These are phyloP conservation scores for Perkinsus olseni DNA, from an alignment of 169 alveolate genomes.

Conservation along the genomic window DNA sequence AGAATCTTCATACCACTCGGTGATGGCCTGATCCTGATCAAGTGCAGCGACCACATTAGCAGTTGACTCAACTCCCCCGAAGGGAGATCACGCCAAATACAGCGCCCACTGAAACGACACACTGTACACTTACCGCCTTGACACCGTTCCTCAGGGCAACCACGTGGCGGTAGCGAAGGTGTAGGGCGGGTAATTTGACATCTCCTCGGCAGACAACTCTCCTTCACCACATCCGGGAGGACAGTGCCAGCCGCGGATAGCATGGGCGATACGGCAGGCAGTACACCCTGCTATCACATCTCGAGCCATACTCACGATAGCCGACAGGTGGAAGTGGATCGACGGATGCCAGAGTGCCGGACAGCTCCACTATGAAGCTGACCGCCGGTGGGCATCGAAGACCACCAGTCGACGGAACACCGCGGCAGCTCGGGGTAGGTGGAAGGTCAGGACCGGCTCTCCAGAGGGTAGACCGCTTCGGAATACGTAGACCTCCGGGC, in stretches of 20 bases:
- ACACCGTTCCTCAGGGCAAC: neutral
- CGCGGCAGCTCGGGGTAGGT: neutral
- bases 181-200: neutral
- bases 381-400: neutral
- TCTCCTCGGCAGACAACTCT: neutral
- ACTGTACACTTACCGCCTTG: neutral
- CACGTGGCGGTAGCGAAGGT: neutral
- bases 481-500: neutral
- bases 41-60: neutral
- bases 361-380: neutral
- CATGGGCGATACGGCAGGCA: neutral
- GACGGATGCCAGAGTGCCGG: neutral
- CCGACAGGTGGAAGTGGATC: neutral
- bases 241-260: neutral
- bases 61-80: neutral
- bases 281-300: neutral
- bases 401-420: neutral
- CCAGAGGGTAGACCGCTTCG: neutral
- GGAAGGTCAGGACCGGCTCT: neutral
- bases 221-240: neutral
- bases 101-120: neutral
- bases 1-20: neutral
- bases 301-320: neutral
- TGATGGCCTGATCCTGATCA: neutral
- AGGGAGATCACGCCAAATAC: neutral